Evolutionary conservation across 2,329 filamentous ascomycete genomes (phyloP), one percentile per base, ranked within the genome.

Genomic region (Alternaria novae-zelandiae): DNA sequence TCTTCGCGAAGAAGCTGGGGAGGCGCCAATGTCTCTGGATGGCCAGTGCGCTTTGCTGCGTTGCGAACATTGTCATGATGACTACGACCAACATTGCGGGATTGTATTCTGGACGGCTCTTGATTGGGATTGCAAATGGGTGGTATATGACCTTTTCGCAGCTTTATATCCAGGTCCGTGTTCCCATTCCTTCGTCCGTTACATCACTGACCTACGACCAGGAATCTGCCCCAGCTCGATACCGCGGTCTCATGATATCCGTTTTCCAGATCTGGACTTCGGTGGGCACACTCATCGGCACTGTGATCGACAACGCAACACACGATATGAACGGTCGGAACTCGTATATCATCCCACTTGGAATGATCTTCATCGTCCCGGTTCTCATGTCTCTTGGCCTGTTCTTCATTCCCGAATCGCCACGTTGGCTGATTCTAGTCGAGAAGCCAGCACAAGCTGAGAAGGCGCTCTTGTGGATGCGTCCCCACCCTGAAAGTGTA

Each of bases 121-220:
- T 88, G n/a, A 85, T 88, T 57, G 87, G 86, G 4, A 64, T 88
- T 20, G 84, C 86, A 7, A 78, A 78, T 53, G 75, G 75, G 3
- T 83, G 86, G 74, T 84, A 86, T 72, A 86, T 87, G 85, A 87
- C 85, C 4, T 87, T 84, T 66, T 81, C 82, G 1, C 84, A 85
- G 64, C 74, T 86, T 1, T 85, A 84, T 69, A 81, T 86, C n/a
- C 84, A 86, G 71, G 73, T 72, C 57, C 4, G 60, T 36, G 4
- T n/a, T n/a, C 13, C 7, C 15, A 4, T 36, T 5, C 15, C 4
- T 41, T 15, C n/a, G 20, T 28, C 4, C 10, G 8, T 2, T 17
- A 28, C 9, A 12, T 32, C 54, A 2, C 32, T 65, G 44, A 64
- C 17, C 41, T 10, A 10, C 15, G 6, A 11, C 3, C 15, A 75